phyloP scores from a whole-genome alignment of 2,329 filamentous ascomycete species.

The Neonectria faginata region DNA sequence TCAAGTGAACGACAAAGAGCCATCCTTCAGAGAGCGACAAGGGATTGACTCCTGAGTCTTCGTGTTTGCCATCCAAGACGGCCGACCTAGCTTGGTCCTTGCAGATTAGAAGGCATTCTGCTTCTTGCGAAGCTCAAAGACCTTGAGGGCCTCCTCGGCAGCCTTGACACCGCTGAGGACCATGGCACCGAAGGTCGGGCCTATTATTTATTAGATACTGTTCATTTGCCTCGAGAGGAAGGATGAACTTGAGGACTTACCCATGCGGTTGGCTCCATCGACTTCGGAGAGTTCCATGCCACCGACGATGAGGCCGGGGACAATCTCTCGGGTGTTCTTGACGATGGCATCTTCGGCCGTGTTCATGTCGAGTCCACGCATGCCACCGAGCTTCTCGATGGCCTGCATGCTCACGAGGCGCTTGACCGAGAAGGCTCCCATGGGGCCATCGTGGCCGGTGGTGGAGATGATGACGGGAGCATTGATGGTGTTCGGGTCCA shows the following conservation, averaged over 20 bases:
- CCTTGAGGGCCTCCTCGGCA: slow-evolving; percentile 83
- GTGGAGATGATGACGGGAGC: slow-evolving; percentile 89
- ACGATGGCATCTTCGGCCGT: slow-evolving; percentile 92
- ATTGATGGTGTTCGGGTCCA: slow-evolving; percentile 98
- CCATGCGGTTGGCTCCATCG: slow-evolving; percentile 93
- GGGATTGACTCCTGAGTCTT: slow-evolving; percentile 5
- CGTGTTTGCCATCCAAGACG: neutral
- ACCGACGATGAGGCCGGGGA: slow-evolving; percentile 89
- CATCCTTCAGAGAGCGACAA: slow-evolving; percentile 34
- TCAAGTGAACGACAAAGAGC: slow-evolving; percentile 33
- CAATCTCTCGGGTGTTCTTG: slow-evolving; percentile 88
- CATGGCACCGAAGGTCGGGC: slow-evolving; percentile 90
- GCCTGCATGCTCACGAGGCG: slow-evolving; percentile 89
- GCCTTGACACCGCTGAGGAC: slow-evolving; percentile 88
- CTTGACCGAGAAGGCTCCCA: slow-evolving; percentile 92
- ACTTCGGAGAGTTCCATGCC: slow-evolving; percentile 95
- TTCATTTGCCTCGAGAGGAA: neutral
- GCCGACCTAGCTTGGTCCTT: neutral
- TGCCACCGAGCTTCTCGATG: slow-evolving; percentile 86
- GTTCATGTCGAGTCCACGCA: slow-evolving; percentile 95
- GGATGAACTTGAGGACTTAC: slow-evolving; percentile 48
- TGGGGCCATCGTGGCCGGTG: slow-evolving; percentile 90
- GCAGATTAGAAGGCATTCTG: slow-evolving; percentile 72
- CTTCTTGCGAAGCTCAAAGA: slow-evolving; percentile 82
- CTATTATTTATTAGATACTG: slow-evolving; percentile 39